Evolutionary conservation across 148 eudicot species (phyloP).

Genomic region (Polygonum maritimum): DNA sequence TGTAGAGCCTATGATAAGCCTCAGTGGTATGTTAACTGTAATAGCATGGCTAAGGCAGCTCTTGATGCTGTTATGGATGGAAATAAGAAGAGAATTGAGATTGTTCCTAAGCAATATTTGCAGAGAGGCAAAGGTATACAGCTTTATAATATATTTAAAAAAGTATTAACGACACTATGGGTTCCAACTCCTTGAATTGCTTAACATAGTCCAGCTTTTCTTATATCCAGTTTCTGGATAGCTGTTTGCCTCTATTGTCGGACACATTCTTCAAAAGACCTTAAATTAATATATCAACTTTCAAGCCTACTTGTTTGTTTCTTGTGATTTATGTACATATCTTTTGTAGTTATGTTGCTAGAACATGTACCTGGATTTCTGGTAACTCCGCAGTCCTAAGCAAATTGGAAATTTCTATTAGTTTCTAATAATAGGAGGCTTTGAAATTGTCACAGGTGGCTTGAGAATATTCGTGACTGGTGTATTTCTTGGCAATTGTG

Average conservation of each 20-base stretch:
- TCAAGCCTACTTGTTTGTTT: not conserved
- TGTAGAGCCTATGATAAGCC: slow-evolving; percentile 90
- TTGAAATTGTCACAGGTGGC: slow-evolving; percentile 57
- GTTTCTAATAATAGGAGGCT: slow-evolving; percentile 9
- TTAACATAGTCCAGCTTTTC: not conserved
- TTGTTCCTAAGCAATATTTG: slow-evolving; percentile 79
- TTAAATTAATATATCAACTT: not conserved
- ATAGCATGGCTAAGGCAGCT: slow-evolving; percentile 68
- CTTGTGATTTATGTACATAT: not conserved
- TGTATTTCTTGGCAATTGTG: slow-evolving; percentile 96
- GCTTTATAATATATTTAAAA: too few relatives aligned
- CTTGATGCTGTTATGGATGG: slow-evolving; percentile 69
- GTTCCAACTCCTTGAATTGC: not conserved
- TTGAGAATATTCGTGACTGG: slow-evolving; percentile 94
- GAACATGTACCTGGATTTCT: not conserved
- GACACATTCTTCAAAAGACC: too few relatives aligned
- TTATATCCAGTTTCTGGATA: not conserved
- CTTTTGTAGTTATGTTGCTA: not conserved
- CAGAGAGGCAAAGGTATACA: slow-evolving; percentile 99
- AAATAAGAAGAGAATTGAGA: slow-evolving; percentile 53
- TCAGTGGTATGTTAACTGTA: slow-evolving; percentile 93
- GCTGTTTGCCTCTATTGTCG: too few relatives aligned
- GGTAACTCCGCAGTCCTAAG: not conserved
- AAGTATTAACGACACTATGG: too few relatives aligned
- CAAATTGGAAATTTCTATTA: not conserved